Base-by-base conservation (phyloP, 1,139 yeast genomes). In the Debaryomyces sp. region DNA sequence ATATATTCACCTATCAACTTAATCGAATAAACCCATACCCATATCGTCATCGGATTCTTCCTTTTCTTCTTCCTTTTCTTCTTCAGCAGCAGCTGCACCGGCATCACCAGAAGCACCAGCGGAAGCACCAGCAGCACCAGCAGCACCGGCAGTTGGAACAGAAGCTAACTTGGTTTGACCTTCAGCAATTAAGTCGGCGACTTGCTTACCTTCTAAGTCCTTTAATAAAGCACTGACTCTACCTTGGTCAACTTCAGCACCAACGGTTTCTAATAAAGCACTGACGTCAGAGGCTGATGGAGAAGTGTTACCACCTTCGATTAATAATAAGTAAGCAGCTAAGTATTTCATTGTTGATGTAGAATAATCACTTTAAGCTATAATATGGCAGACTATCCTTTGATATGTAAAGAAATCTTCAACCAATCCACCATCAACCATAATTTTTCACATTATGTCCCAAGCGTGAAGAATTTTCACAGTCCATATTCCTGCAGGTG, bases 21-120 rank as follows among this genome's bases (percentile, higher is more conserved):
- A 87, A 79, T 87, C 95, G 84, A 87, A 87, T 77, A 87, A 82
- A 80, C 94, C 94, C 87, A 87, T 84, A 65, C 92, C 94, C 92
- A 87, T 86, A 75, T 85, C 94, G 71, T 85, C 91, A 58, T 79
- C 73, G 70, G 66, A 71, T 63, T 70, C 73, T 44, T 54, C 51
- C 21, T 49, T 53, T 51, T 64, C 35, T 32, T 32, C 35, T 32
- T 32, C 35, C 35, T 64, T 73, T 50, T 62, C 71, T 53, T 63
- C 71, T 57, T 63, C 73, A 51, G 60, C 77, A 50, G 60, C 77
- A 50, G 63, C 79, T 50, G 62, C 78, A 54, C 63, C 78, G 48
- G 58, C 78, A 47, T 66, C 75, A 54, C 64, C 75, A 62, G 63
- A 73, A 56, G 67, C 73, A n/a, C n/a, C n/a, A 51, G 76, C 75